Evolutionary conservation across 306 rosid species (phyloP).

Genomic region (Leucaena leucocephala): DNA sequence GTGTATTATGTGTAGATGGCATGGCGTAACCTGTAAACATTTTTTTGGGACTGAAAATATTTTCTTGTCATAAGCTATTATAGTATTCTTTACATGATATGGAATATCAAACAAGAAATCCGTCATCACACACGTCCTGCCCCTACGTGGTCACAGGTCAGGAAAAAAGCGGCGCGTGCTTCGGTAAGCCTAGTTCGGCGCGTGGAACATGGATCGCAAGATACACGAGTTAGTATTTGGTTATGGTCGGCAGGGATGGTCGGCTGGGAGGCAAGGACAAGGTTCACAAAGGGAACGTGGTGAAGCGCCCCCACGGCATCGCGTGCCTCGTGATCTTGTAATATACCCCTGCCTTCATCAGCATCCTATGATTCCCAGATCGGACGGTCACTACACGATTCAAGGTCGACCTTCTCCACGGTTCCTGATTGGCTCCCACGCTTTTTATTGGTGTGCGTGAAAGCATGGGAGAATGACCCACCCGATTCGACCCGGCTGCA

Average conservation of each 20-base stretch:
- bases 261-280: not conserved
- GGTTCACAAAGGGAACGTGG: constrained; percentile 1
- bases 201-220: not conserved
- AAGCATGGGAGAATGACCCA: not conserved
- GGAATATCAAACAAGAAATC: not conserved
- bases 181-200: not conserved
- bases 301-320: not conserved
- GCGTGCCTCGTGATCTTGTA: constrained; percentile 17
- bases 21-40: too few relatives aligned
- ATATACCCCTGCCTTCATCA: not conserved
- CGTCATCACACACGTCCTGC: too few relatives aligned
- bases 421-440: not conserved
- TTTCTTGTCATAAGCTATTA: too few relatives aligned
- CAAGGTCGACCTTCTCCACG: not conserved
- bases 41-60: too few relatives aligned
- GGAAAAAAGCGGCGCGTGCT: not conserved
- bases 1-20: too few relatives aligned
- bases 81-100: too few relatives aligned
- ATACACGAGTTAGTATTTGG: too few relatives aligned
- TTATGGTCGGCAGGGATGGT: not conserved
- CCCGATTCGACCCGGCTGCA: not conserved
- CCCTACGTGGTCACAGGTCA: not conserved
- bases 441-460: not conserved
- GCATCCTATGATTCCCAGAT: constrained; percentile 15
- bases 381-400: not conserved